Evolutionary conservation across 2,329 filamentous ascomycete genomes (phyloP).

Genomic region (Penicillium vulpinum): DNA sequence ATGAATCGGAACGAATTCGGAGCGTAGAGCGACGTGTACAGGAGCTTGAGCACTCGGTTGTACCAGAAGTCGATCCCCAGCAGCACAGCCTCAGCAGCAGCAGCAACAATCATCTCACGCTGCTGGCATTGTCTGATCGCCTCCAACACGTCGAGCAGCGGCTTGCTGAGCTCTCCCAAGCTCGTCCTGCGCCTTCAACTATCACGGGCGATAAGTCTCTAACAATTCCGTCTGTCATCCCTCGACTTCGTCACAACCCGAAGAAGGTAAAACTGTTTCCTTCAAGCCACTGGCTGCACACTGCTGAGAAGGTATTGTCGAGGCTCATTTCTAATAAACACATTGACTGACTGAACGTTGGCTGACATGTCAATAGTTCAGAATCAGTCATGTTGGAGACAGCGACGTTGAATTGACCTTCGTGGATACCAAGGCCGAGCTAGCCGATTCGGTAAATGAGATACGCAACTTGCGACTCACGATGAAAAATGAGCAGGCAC

Average conservation of each 20-base stretch:
- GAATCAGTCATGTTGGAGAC: background rate
- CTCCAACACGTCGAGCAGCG: background rate
- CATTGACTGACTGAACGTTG: background rate
- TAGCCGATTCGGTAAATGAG: background rate
- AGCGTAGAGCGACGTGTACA: background rate
- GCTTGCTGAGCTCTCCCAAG: background rate
- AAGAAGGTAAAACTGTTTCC: constrained; percentile 8
- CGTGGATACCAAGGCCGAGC: background rate
- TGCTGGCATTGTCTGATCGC: background rate
- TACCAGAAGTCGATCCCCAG: background rate
- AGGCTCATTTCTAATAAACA: background rate
- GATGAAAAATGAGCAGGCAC: background rate
- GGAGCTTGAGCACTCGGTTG: background rate
- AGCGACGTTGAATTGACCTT: constrained; percentile 1
- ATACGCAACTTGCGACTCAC: background rate
- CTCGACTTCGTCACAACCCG: constrained; percentile 4
- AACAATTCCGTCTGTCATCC: constrained; percentile 1
- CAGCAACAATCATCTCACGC: background rate
- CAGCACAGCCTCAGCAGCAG: background rate
- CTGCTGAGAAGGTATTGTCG: constrained; percentile 7
- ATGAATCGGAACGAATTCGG: background rate
- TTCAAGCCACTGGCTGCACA: constrained; percentile 9
- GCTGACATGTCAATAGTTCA: background rate
- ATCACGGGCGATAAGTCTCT: background rate
- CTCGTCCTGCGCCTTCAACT: background rate